Percentiles rank a stretch among this genome's conserved stretches.
These are phyloP conservation scores for Omphalotus olearius DNA, from an alignment of 1,284 basidiomycete genomes.

Conservation along the genomic window DNA sequence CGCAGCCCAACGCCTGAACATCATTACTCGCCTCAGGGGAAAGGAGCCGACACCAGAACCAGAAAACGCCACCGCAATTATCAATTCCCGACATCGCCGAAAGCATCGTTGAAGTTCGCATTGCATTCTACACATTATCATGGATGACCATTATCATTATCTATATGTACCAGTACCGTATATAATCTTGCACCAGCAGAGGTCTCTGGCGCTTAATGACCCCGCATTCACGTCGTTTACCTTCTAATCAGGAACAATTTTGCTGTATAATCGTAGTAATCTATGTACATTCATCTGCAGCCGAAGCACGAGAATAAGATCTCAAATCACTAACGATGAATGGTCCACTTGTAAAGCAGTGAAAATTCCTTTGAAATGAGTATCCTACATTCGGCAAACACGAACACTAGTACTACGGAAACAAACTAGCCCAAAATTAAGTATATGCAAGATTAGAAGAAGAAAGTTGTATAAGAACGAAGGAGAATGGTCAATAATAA, in stretches of 20 bases:
- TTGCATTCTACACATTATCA: no score
- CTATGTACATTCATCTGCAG: no score
- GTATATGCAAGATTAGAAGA: slow-evolving; percentile 3
- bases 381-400: background rate
- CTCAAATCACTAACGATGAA: background rate
- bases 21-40: slow-evolving; percentile 52
- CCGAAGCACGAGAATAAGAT: background rate
- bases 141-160: background rate
- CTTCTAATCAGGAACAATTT: background rate
- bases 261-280: no score
- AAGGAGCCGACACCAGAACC: slow-evolving; percentile 43
- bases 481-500: slow-evolving; percentile 1
- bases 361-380: background rate
- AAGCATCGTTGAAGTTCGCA: no score
- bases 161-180: no score
- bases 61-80: slow-evolving; percentile 16
- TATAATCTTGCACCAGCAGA: background rate
- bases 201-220: background rate
- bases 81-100: no score
- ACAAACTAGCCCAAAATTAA: background rate
- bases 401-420: background rate
- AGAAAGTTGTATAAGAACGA: background rate
- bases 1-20: slow-evolving; percentile 50
- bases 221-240: background rate
- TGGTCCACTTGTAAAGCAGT: background rate